A percentile compares a stretch with the other conserved stretches of the same genome.
Conservation (phyloP, 805 yeast species). For the Cyberlindnera euphorbiiphila region DNA sequence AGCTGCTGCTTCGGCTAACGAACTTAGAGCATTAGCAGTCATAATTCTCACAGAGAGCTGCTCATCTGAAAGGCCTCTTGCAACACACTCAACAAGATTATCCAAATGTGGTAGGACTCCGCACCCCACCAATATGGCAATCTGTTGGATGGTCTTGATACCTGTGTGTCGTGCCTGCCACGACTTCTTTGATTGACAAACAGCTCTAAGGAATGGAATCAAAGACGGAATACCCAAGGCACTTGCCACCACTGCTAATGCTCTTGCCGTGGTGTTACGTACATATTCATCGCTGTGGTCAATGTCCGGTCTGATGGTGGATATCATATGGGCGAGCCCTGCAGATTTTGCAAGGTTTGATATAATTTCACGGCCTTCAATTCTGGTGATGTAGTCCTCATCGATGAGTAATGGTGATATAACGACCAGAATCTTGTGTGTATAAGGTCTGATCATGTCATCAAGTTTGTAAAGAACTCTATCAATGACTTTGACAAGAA, state of each 20-base stretch:
- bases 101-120: slow-evolving; percentile 72
- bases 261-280: slow-evolving; percentile 69
- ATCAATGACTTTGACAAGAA: slow-evolving; percentile 71
- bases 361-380: slow-evolving; percentile 77
- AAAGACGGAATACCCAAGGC: slow-evolving; percentile 69
- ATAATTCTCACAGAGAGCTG: slow-evolving; percentile 62
- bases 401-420: slow-evolving; percentile 78
- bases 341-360: slow-evolving; percentile 74
- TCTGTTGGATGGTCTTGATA: slow-evolving; percentile 67
- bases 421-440: slow-evolving; percentile 68
- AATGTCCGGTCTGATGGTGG: slow-evolving; percentile 75
- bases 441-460: slow-evolving; percentile 62
- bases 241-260: slow-evolving; percentile 79
- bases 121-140: slow-evolving; percentile 64
- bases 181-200: slow-evolving; percentile 67
- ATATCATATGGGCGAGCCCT: slow-evolving; percentile 77
- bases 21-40: slow-evolving; percentile 68
- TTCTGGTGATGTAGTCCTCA: slow-evolving; percentile 68
- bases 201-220: slow-evolving; percentile 80
- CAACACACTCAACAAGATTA: slow-evolving; percentile 58
- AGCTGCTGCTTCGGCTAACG: slow-evolving; percentile 73
- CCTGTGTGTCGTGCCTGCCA: slow-evolving; percentile 89
- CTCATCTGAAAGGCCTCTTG: slow-evolving; percentile 60
- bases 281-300: slow-evolving; percentile 80
- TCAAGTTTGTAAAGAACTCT: slow-evolving; percentile 65